Evolutionary conservation across 805 yeast species (phyloP), one percentile per base, ranked within the genome.

Genomic region (Wickerhamiella lipophila): DNA sequence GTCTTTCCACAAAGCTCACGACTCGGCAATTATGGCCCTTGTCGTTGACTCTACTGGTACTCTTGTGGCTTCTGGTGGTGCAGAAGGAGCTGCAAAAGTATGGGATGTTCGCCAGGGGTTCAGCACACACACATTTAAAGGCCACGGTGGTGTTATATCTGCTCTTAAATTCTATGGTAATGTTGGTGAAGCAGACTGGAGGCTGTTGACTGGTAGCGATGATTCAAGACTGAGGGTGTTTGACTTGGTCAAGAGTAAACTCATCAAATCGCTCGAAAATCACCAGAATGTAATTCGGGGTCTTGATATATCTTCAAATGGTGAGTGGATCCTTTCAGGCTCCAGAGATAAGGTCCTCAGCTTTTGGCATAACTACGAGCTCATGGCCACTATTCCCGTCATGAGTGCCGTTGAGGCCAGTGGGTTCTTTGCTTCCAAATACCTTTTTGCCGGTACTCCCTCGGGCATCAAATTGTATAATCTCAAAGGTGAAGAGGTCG

Each of bases 31-130:
- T 1, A 84, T 83, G 63, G 80, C 86, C 9, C 73, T 86, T 41
- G 71, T 81, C 9, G 76, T 76, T 19, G 98, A 92, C 64, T 62
- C 75, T 2, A 85, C 96, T 0, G 81, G 94, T 2, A 78, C 95
- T 2, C 69, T 92, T 32, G 76, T 88, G 59, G 94, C 96, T 16
- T 79, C 92, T 60, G 99, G 99, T 35, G 87, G 94, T 42, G 83
- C 96, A 0, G 98, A 92, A 64, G 97, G 98, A 43, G 75, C 79
- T 38, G 82, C 88, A 15, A 79, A 84, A 41, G 94, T 92, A 1
- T 87, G 94, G 81, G 99, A 92, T 64, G 73, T 92, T 32, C 88
- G 79, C 54, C 87, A 87, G 30, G 88, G 92, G 1, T 85, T 74
- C 55, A 76, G 82, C 2, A 92, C 98, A 0, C 98, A 92, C 64